These are phyloP conservation scores for Salicornia ramosissima DNA, from an alignment of 148 eudicot species.

Conservation along the genomic window DNA sequence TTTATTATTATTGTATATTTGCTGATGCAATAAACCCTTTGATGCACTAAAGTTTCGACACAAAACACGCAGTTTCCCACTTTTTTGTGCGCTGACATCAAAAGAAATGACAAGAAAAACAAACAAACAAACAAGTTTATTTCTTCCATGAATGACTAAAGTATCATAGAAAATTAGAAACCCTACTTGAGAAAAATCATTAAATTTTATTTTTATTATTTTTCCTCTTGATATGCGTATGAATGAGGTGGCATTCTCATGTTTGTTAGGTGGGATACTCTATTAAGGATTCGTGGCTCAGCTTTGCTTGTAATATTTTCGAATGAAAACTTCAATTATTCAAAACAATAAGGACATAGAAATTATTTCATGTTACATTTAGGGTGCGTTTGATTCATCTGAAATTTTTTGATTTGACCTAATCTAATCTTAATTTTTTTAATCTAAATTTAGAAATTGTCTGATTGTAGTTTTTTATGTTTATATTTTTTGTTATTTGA, in stretches of 20 bases:
- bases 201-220: no score
- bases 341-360: no score
- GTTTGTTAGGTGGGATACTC: slow-evolving; percentile 24
- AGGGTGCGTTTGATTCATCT: no score
- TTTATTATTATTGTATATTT: background rate
- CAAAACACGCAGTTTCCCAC: slow-evolving; percentile 36
- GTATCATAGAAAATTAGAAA: slow-evolving; percentile 7
- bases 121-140: background rate
- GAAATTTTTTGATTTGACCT: no score
- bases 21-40: slow-evolving; percentile 12
- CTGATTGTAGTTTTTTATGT: no score
- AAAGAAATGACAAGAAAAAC: slow-evolving; percentile 24
- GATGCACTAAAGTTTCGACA: slow-evolving; percentile 26
- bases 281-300: slow-evolving; percentile 21
- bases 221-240: no score
- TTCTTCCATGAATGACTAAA: slow-evolving; percentile 26
- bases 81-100: slow-evolving; percentile 39
- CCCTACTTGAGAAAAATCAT: background rate
- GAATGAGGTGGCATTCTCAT: slow-evolving; percentile 13
- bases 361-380: no score
- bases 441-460: no score
- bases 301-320: slow-evolving; percentile 5
- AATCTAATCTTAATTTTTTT: no score
- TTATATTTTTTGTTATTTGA: no score
- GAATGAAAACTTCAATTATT: no score